Conservation (phyloP, 345 rosid genomes). For the Lenwebbia sp. region DNA sequence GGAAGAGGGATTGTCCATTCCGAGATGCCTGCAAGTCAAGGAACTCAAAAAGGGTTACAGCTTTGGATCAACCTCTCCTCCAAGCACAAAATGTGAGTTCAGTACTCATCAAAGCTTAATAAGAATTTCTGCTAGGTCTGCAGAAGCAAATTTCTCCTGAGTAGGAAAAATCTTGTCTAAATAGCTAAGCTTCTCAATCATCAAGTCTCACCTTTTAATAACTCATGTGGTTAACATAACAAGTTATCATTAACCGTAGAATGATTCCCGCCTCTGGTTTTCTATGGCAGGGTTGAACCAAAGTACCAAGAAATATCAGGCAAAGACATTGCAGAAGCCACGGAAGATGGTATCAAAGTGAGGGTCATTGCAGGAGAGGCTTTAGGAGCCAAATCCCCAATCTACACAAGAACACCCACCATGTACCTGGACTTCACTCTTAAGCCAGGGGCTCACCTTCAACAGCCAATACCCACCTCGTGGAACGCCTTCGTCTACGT, state of each 20-base stretch:
- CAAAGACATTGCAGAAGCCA: slow-evolving; percentile 51
- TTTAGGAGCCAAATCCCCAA: slow-evolving; percentile 53
- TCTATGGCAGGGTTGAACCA: slow-evolving; percentile 53
- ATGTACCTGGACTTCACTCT: slow-evolving; percentile 85
- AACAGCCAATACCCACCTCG: slow-evolving; percentile 42
- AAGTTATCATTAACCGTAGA: neutral
- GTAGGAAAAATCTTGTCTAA: neutral
- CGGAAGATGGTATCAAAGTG: slow-evolving; percentile 55
- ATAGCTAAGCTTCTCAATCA: neutral
- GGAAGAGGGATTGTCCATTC: slow-evolving; percentile 96
- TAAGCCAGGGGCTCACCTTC: slow-evolving; percentile 48
- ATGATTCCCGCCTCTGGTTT: neutral
- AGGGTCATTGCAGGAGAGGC: slow-evolving; percentile 85
- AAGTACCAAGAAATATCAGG: slow-evolving; percentile 69
- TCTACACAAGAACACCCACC: slow-evolving; percentile 86
- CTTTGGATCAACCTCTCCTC: slow-evolving; percentile 89
- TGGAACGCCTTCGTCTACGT: slow-evolving; percentile 78
- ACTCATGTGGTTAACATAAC: neutral
- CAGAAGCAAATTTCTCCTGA: neutral
- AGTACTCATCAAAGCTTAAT: neutral
- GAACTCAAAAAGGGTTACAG: slow-evolving; percentile 75
- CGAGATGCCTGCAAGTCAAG: slow-evolving; percentile 79
- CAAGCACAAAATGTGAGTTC: slow-evolving; percentile 61
- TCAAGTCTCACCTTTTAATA: neutral
- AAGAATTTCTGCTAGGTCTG: neutral